phyloP scores from a whole-genome alignment of 192 early-diverging fungal genomes.

The Glomus cerebriforme region DNA sequence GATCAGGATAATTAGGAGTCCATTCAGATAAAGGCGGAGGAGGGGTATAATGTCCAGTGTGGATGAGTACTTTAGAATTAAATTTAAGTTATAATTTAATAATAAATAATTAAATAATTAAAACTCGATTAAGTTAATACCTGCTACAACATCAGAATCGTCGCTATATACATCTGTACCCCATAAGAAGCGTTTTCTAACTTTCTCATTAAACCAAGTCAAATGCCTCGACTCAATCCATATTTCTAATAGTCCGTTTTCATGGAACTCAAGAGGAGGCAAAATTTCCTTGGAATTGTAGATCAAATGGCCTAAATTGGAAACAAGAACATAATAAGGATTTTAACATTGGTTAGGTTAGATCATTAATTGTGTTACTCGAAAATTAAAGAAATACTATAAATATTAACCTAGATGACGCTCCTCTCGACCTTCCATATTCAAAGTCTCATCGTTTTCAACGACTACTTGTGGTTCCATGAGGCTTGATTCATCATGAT shows the following conservation, averaged over 20 bases:
- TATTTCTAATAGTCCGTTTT: constrained; percentile 65
- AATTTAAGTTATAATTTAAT: background rate
- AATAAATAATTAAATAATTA: background rate
- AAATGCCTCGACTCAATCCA: constrained; percentile 65
- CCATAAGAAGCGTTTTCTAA: constrained; percentile 70
- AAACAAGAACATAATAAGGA: background rate
- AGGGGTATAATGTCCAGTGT: constrained; percentile 41
- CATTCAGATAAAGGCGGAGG: constrained; percentile 17
- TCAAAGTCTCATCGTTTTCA: constrained; percentile 39
- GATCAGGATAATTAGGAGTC: constrained; percentile 46
- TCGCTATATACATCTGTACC: constrained; percentile 86
- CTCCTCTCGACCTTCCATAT: constrained; percentile 37
- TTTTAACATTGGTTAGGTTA: too few species aligned
- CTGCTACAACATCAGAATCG: constrained; percentile 81
- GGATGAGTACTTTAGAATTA: constrained; percentile 50
- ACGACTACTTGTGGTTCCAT: constrained; percentile 37
- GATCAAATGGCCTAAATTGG: constrained; percentile 44
- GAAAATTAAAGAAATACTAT: too few species aligned
- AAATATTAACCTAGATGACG: constrained; percentile 39
- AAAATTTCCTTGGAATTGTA: constrained; percentile 50
- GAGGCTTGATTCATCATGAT: background rate
- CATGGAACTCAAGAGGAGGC: constrained; percentile 48
- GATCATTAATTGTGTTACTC: too few species aligned
- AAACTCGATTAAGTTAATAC: constrained; percentile 44
- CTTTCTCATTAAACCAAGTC: constrained; percentile 63